Percentiles rank a stretch among this genome's conserved stretches.
phyloP scores from a whole-genome alignment of 371 early-diverging fungal genomes.

The Lichtheimia corymbifera region DNA sequence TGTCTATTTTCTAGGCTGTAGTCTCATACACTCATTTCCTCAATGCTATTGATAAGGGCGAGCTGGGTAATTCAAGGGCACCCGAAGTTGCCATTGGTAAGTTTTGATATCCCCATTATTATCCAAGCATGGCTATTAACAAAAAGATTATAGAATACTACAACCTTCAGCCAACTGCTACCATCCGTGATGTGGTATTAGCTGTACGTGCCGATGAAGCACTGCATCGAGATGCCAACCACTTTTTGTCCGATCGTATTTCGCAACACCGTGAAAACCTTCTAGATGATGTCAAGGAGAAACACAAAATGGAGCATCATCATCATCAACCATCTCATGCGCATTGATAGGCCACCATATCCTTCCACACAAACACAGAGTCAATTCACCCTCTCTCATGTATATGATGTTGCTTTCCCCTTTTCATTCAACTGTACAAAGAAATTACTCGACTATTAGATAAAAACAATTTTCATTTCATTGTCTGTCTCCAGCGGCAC shows the following conservation, averaged over 20 bases:
- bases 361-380: no score
- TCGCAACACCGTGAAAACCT: conserved; percentile 8
- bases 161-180: conserved; percentile 81
- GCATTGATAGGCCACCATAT: no score
- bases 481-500: no score
- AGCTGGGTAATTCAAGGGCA: conserved; percentile 66
- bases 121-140: not conserved
- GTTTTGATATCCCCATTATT: not conserved
- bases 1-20: conserved; percentile 65
- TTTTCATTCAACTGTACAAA: no score
- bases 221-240: conserved; percentile 95
- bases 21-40: conserved; percentile 91
- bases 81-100: conserved; percentile 74
- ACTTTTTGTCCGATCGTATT: conserved; percentile 74
- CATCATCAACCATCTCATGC: no score
- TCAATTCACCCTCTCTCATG: no score
- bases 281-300: conserved; percentile 7
- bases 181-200: conserved; percentile 88
- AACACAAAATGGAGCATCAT: not conserved
- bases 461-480: no score
- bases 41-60: conserved; percentile 83
- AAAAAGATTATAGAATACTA: conserved; percentile 70
- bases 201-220: conserved; percentile 97
- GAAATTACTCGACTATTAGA: no score
- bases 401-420: no score